Evolutionary conservation across 257 asterid species (phyloP).

Genomic region (Agastache rugosa): DNA sequence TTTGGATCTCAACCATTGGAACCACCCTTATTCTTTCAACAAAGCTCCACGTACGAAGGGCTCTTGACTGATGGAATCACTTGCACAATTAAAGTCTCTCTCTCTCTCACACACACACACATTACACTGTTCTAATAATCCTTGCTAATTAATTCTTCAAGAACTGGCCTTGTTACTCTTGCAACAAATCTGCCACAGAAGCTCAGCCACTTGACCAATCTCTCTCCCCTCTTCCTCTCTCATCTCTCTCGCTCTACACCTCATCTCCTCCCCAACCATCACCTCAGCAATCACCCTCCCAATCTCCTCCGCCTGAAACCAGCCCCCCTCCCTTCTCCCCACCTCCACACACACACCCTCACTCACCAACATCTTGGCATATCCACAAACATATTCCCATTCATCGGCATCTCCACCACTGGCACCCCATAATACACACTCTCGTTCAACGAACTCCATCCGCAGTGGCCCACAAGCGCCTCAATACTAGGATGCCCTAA

Average conservation of each 20-base stretch:
- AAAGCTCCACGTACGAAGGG: too few relatives aligned
- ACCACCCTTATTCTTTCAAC: too few relatives aligned
- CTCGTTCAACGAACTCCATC: slow-evolving; percentile 54
- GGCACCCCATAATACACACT: slow-evolving; percentile 51
- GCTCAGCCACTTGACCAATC: slow-evolving; percentile 10
- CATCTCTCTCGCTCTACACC: slow-evolving; percentile 31
- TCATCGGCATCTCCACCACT: slow-evolving; percentile 48
- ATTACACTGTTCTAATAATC: too few relatives aligned
- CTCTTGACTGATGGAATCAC: too few relatives aligned
- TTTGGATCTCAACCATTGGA: too few relatives aligned
- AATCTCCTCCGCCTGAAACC: slow-evolving; percentile 36
- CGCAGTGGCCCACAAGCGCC: slow-evolving; percentile 56
- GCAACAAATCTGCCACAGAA: slow-evolving; percentile 31
- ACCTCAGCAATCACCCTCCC: slow-evolving; percentile 34
- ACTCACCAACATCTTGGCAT: too few relatives aligned
- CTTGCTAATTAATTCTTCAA: too few relatives aligned
- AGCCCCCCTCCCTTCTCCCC: slow-evolving; percentile 28
- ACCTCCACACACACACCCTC: too few relatives aligned
- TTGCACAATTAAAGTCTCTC: too few relatives aligned
- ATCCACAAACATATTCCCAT: slow-evolving; percentile 37
- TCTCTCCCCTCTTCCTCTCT: slow-evolving; percentile 37
- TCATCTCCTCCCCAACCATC: slow-evolving; percentile 29
- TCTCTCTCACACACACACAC: too few relatives aligned
- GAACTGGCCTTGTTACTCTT: not conserved
- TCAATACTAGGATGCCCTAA: slow-evolving; percentile 40